Conservation (phyloP, 495 filamentous ascomycete genomes). For the Zalerion maritima region DNA sequence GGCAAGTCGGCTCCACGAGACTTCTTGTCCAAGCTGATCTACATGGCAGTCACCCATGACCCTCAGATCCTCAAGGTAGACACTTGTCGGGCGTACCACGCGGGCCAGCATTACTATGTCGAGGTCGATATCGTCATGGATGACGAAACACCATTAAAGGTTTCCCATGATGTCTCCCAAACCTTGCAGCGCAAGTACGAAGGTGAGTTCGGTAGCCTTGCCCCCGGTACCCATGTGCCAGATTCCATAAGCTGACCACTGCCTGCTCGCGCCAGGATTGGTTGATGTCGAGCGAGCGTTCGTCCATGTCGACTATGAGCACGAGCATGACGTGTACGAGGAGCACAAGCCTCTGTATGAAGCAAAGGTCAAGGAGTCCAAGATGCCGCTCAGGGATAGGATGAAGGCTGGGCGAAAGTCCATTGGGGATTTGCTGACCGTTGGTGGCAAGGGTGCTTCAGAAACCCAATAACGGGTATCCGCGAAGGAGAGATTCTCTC, state of each 20-base stretch:
- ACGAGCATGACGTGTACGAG: slow-evolving; percentile 30
- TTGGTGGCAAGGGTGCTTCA: no score
- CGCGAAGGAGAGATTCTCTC: no score
- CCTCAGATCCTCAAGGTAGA: slow-evolving; percentile 37
- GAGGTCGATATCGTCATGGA: slow-evolving; percentile 46
- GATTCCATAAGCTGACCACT: neutral
- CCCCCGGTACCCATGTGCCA: no score
- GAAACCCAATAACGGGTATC: no score
- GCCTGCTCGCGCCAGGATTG: slow-evolving; percentile 12
- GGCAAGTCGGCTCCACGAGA: slow-evolving; percentile 38
- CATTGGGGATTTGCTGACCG: no score
- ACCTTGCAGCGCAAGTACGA: slow-evolving; percentile 40
- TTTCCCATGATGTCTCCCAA: slow-evolving; percentile 41
- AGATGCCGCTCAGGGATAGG: slow-evolving; percentile 21
- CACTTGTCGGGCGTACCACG: slow-evolving; percentile 40
- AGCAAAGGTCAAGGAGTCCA: slow-evolving; percentile 12
- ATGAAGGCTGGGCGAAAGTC: no score
- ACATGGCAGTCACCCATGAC: slow-evolving; percentile 40
- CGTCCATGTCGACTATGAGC: slow-evolving; percentile 42
- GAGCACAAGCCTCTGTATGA: slow-evolving; percentile 42
- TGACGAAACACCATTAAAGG: slow-evolving; percentile 29
- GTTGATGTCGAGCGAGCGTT: slow-evolving; percentile 39
- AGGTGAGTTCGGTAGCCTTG: no score
- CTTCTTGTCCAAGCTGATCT: slow-evolving; percentile 42
- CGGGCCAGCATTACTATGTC: slow-evolving; percentile 40